Evolutionary conservation across 495 filamentous ascomycete genomes (phyloP).

Genomic region (Neurospora terricola): DNA sequence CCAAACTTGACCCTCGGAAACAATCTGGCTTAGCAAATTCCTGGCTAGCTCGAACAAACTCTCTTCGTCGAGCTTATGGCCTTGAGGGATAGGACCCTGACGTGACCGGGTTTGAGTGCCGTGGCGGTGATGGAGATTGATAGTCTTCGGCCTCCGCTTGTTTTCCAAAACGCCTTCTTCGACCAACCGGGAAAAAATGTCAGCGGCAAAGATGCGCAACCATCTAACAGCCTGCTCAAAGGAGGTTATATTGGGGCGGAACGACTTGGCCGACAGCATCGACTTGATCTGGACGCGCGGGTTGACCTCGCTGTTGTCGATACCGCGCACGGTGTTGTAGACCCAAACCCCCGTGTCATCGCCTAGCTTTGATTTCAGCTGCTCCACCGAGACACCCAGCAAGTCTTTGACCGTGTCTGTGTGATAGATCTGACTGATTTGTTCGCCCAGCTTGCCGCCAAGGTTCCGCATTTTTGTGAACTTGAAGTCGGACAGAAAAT

Average conservation of each 20-base stretch:
- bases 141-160: slow-evolving; percentile 72
- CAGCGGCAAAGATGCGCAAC: slow-evolving; percentile 85
- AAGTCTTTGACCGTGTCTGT: slow-evolving; percentile 76
- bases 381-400: slow-evolving; percentile 60
- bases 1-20: slow-evolving; percentile 69
- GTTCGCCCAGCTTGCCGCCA: slow-evolving; percentile 90
- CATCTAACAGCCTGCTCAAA: slow-evolving; percentile 77
- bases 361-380: slow-evolving; percentile 68
- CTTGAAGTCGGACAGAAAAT: slow-evolving; percentile 77
- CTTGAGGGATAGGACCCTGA: slow-evolving; percentile 66
- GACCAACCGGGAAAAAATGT: slow-evolving; percentile 81
- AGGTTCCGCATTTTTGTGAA: slow-evolving; percentile 95
- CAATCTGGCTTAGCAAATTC: slow-evolving; percentile 63
- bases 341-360: slow-evolving; percentile 86
- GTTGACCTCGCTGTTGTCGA: slow-evolving; percentile 82
- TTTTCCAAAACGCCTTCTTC: slow-evolving; percentile 90
- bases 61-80: slow-evolving; percentile 58
- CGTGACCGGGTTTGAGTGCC: slow-evolving; percentile 60
- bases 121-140: slow-evolving; percentile 72
- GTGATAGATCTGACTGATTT: slow-evolving; percentile 63
- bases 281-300: slow-evolving; percentile 88
- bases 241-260: slow-evolving; percentile 71
- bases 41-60: slow-evolving; percentile 70
- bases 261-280: slow-evolving; percentile 97
- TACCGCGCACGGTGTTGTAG: slow-evolving; percentile 74